These are phyloP conservation scores for Penicillium pulvis DNA, from an alignment of 495 filamentous ascomycete genomes.

Conservation along the genomic window DNA sequence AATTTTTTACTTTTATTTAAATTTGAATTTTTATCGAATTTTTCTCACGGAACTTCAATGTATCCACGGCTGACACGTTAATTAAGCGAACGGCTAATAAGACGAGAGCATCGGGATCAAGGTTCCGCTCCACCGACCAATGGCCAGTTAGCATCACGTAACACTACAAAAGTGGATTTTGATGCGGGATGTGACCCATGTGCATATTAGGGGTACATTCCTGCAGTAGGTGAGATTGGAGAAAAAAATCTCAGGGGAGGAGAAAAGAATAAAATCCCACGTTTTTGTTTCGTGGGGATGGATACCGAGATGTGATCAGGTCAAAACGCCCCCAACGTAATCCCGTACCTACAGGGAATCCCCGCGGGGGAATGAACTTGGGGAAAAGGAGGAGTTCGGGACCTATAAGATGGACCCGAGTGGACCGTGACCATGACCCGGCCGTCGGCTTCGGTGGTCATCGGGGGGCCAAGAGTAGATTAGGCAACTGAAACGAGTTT, in stretches of 20 bases:
- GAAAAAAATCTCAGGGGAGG: background rate
- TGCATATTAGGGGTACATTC: background rate
- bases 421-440: slow-evolving; percentile 3
- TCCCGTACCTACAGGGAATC: background rate
- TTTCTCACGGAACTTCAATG: background rate
- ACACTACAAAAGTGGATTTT: background rate
- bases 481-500: slow-evolving; percentile 22
- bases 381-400: background rate
- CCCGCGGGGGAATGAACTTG: slow-evolving; percentile 1
- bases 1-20: background rate
- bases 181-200: background rate
- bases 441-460: background rate
- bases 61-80: slow-evolving; percentile 5
- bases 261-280: background rate
- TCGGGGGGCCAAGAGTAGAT: slow-evolving; percentile 2
- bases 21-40: background rate
- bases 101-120: slow-evolving; percentile 3
- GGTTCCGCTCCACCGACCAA: slow-evolving; percentile 7
- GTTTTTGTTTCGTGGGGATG: background rate
- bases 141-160: slow-evolving; percentile 7
- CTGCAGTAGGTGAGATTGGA: background rate
- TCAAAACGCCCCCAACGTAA: slow-evolving; percentile 5
- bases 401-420: slow-evolving; percentile 1
- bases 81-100: slow-evolving; percentile 9
- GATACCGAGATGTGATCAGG: background rate